phyloP scores from a whole-genome alignment of 1,284 basidiomycete genomes.

The Calocybe gambosa region DNA sequence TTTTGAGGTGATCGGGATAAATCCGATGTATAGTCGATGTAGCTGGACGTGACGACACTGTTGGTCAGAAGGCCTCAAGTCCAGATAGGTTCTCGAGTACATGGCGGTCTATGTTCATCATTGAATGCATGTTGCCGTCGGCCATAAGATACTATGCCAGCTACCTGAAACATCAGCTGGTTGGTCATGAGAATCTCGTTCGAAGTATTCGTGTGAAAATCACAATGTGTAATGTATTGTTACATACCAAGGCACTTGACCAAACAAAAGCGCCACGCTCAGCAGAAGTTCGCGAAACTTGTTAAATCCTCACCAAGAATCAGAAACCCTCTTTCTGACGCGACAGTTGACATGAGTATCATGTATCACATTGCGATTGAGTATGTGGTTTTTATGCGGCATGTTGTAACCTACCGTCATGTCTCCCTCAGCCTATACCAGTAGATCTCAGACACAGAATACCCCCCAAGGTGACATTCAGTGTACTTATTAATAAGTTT shows the following conservation, averaged over 20 bases:
- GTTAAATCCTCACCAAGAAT: neutral
- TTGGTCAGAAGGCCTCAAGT: neutral
- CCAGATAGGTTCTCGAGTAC: neutral
- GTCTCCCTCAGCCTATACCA: neutral
- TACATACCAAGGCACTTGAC: neutral
- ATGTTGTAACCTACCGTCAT: neutral
- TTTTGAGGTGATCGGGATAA: conserved; percentile 1
- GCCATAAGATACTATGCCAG: neutral
- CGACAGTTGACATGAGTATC: neutral
- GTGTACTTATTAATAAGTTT: no score
- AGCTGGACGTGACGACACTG: neutral
- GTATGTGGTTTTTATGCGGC: neutral
- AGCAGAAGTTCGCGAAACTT: neutral
- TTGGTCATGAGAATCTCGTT: neutral
- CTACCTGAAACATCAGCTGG: neutral
- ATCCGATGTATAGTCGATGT: conserved; percentile 1
- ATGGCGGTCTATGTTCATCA: neutral
- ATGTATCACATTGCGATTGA: neutral
- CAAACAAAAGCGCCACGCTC: neutral
- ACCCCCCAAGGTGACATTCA: no score
- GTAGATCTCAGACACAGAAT: no score
- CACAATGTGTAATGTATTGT: neutral
- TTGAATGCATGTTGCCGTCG: neutral
- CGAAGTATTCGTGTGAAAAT: neutral
- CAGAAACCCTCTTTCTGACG: neutral